These are phyloP conservation scores for Kazachstania kunashirensis DNA, from an alignment of 805 yeast genomes.

Conservation along the genomic window DNA sequence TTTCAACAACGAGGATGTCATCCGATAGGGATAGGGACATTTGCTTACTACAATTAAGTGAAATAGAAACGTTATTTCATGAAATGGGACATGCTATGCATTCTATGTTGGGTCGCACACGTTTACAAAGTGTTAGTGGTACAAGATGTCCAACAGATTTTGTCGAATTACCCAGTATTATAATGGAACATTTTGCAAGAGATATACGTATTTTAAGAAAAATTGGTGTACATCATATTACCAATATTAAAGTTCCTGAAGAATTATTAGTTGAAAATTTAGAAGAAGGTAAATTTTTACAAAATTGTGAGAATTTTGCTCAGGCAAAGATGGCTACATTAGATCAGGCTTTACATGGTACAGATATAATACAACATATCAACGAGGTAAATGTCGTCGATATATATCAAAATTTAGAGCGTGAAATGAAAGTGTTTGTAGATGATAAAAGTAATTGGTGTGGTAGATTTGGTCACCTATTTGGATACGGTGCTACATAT, in stretches of 20 bases:
- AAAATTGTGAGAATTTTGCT: conserved; percentile 67
- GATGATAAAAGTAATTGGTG: conserved; percentile 77
- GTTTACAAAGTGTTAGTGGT: conserved; percentile 84
- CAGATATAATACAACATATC: conserved; percentile 27
- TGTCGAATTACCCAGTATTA: conserved; percentile 92
- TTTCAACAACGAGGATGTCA: conserved; percentile 36
- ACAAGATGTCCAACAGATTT: conserved; percentile 94
- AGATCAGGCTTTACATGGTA: conserved; percentile 70
- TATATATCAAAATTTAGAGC: conserved; percentile 59
- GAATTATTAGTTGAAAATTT: conserved; percentile 43
- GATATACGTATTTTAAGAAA: conserved; percentile 64
- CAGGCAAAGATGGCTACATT: conserved; percentile 85
- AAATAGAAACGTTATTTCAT: conserved; percentile 90
- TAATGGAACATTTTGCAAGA: conserved; percentile 88
- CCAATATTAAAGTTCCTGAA: conserved; percentile 51
- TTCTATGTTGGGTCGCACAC: conserved; percentile 89
- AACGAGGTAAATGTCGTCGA: conserved; percentile 45
- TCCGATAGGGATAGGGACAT: conserved; percentile 30
- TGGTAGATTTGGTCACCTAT: conserved; percentile 86
- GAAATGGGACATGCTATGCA: conserved; percentile 99
- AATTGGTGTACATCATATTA: conserved; percentile 59
- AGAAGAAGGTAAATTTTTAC: conserved; percentile 42
- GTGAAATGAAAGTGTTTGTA: conserved; percentile 48
- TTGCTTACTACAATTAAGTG: conserved; percentile 58
- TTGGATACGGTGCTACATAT: conserved; percentile 89